Evolutionary conservation across 2,329 filamentous ascomycete genomes (phyloP), one percentile per base, ranked within the genome.

Genomic region (Penicillium glabrum): DNA sequence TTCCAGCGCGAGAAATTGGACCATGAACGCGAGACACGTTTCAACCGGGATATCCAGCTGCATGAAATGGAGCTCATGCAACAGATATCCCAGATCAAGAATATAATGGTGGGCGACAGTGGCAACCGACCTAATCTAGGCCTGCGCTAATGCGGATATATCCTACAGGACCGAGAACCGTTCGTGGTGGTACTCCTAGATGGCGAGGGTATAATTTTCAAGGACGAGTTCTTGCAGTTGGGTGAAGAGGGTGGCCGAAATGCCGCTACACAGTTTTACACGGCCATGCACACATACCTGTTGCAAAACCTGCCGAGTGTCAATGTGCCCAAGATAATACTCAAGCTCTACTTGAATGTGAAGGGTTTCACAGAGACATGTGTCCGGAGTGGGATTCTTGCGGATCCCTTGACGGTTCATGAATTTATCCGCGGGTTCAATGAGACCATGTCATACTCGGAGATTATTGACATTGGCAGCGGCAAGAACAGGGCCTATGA

Each of bases 391-490:
- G 80, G 81, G 19, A 69, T 80, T 39, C 73, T 80, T 33, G 69
- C 77, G 19, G 74, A 79, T 11, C 61, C 72, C 10, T 64, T 69
- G 6, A 60, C 73, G 8, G 69, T 85, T 52, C 77, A 82, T 46
- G 79, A 82, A 43, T 86, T 86, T 66, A 76, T 79, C 27, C 78
- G 77, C 35, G 83, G 82, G n/a, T 83, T 85, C 67, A 84, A 83
- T 58, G 75, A 75, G 51, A 77, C 75, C 44, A 77, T 79, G 61
- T 71, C 76, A 60, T 75, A 77, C 58, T 83, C 83, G 64, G 75
- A 83, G 63, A 77, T 82, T 63, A 69, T 81, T 51, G 80, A 82
- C 60, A 74, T 79, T 46, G 79, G 80, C 37, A 65, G 69, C 48
- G 73, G 74, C 47, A 76, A 77, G 57, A 74, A 77, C 56, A 75